Percentiles rank a stretch among this genome's conserved stretches.
Evolutionary conservation across 2,329 filamentous ascomycete species (phyloP).

Genomic region (Cercospora brassicicola): DNA sequence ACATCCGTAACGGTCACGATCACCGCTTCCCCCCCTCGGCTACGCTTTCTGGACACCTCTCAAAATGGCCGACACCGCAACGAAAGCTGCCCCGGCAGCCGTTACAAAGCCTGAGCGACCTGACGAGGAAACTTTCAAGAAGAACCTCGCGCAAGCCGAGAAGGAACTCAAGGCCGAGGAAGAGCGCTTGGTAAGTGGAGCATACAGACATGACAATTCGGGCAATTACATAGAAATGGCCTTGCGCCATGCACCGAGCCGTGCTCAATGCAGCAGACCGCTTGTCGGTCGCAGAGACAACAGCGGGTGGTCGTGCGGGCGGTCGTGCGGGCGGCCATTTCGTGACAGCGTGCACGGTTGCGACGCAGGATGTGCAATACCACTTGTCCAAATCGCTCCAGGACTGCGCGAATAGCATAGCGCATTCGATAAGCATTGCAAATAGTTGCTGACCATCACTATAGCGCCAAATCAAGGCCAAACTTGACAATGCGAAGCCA

Average conservation of each 20-base stretch:
- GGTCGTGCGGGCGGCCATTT: not conserved
- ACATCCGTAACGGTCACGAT: not conserved
- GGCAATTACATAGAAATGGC: not conserved
- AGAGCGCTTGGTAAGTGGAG: conserved; percentile 52
- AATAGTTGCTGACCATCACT: conserved; percentile 23
- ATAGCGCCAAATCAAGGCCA: conserved; percentile 82
- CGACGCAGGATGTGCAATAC: not conserved
- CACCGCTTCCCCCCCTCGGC: not conserved
- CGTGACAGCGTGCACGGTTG: not conserved
- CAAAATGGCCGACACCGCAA: conserved; percentile 34
- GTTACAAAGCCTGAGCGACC: conserved; percentile 74
- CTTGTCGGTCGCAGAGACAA: not conserved
- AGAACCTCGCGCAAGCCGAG: conserved; percentile 74
- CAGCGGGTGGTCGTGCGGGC: not conserved
- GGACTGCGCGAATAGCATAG: not conserved
- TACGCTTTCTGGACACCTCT: not conserved
- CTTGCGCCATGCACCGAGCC: not conserved
- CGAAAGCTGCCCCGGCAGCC: conserved; percentile 33
- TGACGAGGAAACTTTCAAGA: conserved; percentile 81
- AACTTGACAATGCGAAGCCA: conserved; percentile 79
- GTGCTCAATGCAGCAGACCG: not conserved
- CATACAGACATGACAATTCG: conserved; percentile 13
- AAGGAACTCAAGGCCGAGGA: conserved; percentile 80
- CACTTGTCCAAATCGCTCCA: not conserved
- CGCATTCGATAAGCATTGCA: not conserved